These are phyloP conservation scores for Beauveria australis DNA, from an alignment of 2,329 filamentous ascomycete species.

Conservation along the genomic window DNA sequence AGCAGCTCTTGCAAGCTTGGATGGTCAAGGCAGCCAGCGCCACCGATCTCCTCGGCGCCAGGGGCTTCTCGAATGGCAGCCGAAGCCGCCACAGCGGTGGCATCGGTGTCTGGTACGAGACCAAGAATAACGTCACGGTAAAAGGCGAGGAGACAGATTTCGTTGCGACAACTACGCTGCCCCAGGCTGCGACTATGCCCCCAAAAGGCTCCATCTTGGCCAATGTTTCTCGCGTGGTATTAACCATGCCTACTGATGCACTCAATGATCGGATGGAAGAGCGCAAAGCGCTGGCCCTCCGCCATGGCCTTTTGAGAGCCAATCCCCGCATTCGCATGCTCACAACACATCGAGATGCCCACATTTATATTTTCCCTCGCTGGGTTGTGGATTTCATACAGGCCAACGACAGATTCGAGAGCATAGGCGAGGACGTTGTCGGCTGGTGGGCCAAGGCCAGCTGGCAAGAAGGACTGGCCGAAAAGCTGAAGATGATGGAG, in stretches of 20 bases:
- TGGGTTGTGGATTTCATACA: slow-evolving; percentile 84
- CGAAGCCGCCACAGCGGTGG: slow-evolving; percentile 57
- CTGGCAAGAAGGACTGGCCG: slow-evolving; percentile 75
- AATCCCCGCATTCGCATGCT: slow-evolving; percentile 73
- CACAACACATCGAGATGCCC: slow-evolving; percentile 79
- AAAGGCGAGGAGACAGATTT: slow-evolving; percentile 95
- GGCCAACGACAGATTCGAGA: slow-evolving; percentile 74
- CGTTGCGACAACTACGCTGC: slow-evolving; percentile 65
- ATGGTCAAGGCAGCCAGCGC: slow-evolving; percentile 75
- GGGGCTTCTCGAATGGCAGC: slow-evolving; percentile 28
- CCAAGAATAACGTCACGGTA: slow-evolving; percentile 62
- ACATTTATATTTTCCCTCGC: slow-evolving; percentile 87
- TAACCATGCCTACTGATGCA: slow-evolving; percentile 81
- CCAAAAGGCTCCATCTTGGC: slow-evolving; percentile 55
- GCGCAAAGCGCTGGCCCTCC: slow-evolving; percentile 62
- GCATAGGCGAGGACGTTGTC: slow-evolving; percentile 81
- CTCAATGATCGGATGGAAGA: slow-evolving; percentile 76
- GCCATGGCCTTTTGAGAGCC: slow-evolving; percentile 66
- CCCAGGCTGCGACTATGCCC: slow-evolving; percentile 36
- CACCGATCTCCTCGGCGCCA: slow-evolving; percentile 48
- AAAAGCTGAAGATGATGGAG: slow-evolving; percentile 66
- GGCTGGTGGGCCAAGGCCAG: slow-evolving; percentile 93
- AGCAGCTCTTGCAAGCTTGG: slow-evolving; percentile 81
- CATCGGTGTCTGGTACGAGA: slow-evolving; percentile 85
- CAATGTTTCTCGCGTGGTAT: slow-evolving; percentile 69